Conservation (phyloP, 371 early-diverging fungal species). For the Parasitella parasitica region DNA sequence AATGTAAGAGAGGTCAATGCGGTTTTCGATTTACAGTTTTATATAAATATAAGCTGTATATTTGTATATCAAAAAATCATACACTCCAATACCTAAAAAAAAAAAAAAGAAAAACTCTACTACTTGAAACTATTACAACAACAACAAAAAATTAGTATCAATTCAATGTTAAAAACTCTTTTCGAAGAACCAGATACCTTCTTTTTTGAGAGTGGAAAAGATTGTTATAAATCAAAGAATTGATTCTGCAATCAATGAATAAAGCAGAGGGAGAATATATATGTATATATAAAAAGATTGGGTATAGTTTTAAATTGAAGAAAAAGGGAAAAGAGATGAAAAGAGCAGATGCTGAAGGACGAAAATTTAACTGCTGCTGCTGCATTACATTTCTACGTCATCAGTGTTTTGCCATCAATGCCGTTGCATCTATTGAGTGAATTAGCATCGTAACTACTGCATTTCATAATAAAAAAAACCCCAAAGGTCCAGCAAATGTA, state of each 20-base stretch:
- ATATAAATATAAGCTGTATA: background rate
- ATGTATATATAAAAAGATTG: background rate
- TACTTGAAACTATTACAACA: background rate
- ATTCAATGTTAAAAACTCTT: background rate
- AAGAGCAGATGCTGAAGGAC: background rate
- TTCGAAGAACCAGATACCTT: background rate
- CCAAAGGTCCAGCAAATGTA: background rate
- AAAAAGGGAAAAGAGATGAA: background rate
- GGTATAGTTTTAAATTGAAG: background rate
- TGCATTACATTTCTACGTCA: conserved; percentile 6
- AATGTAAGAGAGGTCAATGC: background rate
- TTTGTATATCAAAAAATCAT: background rate
- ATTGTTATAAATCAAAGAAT: background rate
- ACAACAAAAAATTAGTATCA: background rate
- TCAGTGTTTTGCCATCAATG: background rate
- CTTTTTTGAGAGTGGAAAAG: background rate
- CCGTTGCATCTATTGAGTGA: background rate
- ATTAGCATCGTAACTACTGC: background rate
- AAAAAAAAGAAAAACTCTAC: background rate
- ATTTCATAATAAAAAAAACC: background rate
- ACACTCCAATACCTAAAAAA: background rate
- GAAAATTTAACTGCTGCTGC: background rate
- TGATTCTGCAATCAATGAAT: background rate
- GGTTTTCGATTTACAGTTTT: background rate
- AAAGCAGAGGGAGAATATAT: background rate